Evolutionary conservation across 2,329 filamentous ascomycete species (phyloP), one percentile per base, ranked within the genome.

Genomic region (Trichophyton benhamiae): DNA sequence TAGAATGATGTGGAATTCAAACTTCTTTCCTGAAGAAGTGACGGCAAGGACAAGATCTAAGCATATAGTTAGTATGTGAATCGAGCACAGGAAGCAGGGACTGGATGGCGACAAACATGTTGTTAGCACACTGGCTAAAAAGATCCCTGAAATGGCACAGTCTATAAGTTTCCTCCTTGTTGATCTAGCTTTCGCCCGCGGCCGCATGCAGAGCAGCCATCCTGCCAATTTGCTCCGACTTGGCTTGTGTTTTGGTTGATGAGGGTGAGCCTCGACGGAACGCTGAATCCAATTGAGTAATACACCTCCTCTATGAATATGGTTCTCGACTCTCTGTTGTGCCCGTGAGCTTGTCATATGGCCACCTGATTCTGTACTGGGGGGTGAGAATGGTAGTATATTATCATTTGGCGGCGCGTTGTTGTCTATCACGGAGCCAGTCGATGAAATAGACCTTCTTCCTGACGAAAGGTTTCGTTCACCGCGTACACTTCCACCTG

Each of bases 1-100:
- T 63, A 95, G 80, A 60, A 95, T 78, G 63, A 95, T 83, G 68
- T 90, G 88, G 69, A 95, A 86, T 72, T 90, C 87, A 71, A 83
- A 83, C 48, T 82, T 82, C 58, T 82, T 77, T 63, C 84, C 79
- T 46, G 82, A 82, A 63, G 83, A 79, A 2, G 86, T 86, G 52
- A 91, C 78, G 20, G 85, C 82, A 52, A 95, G 81, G 3, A 83
- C 83, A 65, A 95, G 81, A 71, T 94, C 89, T 94, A 64, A 44
- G 44, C 61, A 17, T 11, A 61, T 36, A 48, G 25, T 27, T 60
- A 53, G 38, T 58, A 7, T 59, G 58, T 22, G 57, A 27, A 4
- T 48, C 6, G 25, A 13, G 3, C 6, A 55, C 7, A 15, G 5
- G 49, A n/a, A 13, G 6, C 8, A 13, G 49, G 44, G 5, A 30